Evolutionary conservation across 2,329 filamentous ascomycete species (phyloP), one percentile per base, ranked within the genome.

Genomic region (Hortaea sp.): DNA sequence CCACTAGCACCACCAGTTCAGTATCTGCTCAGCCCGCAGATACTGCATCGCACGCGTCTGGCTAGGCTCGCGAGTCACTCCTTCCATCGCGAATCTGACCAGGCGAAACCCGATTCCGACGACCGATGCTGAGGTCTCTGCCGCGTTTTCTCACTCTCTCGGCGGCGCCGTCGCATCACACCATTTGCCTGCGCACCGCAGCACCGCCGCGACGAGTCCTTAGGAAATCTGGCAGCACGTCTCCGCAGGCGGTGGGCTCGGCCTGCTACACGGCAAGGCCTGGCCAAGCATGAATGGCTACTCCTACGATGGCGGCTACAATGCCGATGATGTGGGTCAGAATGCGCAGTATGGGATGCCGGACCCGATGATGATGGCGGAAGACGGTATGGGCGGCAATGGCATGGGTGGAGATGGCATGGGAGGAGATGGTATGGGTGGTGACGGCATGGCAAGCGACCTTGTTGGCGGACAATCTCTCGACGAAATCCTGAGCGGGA

Each of bases 401-500:
- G 20, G 20, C 20, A 54, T 58, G 48, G 53, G 49, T 6, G 51
- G 54, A 32, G 54, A 54, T 9, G 53, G 46, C 41, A 51, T 55
- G 42, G 46, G 30, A 48, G 51, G 51, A 20, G 49, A 38, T 20
- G 20, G 20, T 20, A 54, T 58, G 48, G 53, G 49, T 6, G 51
- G 54, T 31, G 54, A 54, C 10, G 53, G 46, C 41, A 51, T 55
- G 42, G 46, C 29, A 48, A 50, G 51, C 28, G 49, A 38, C n/a
- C 48, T 77, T 61, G 59, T 69, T 38, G 69, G 70, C 10, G 71
- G 72, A 42, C 78, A 84, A 55, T 80, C 80, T n/a, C 71, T 87
- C 53, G 82, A 86, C 64, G 81, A 85, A 53, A 85, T 87, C 43
- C 77, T 86, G 48, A 73, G 71, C 52, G 76, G 79, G 52, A 85